Conservation (phyloP, 148 eudicot genomes). For the Bassia scoparia region DNA sequence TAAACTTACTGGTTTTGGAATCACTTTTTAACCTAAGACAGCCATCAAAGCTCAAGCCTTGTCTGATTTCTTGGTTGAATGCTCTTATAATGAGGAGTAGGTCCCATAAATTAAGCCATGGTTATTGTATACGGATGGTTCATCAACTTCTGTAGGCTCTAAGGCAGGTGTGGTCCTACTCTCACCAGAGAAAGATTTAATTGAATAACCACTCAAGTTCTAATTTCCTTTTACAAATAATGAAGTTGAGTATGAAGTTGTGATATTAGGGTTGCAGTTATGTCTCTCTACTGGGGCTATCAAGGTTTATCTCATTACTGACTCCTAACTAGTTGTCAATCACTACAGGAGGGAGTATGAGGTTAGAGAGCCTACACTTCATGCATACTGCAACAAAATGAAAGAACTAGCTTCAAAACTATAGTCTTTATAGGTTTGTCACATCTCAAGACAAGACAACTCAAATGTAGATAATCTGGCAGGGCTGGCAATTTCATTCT, state of each 20-base stretch:
- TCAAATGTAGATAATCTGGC: too few relatives aligned
- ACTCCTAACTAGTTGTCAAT: neutral
- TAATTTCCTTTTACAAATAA: neutral
- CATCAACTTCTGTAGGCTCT: neutral
- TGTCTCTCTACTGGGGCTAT: neutral
- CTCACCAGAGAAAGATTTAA: neutral
- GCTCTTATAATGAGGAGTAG: neutral
- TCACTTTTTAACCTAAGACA: neutral
- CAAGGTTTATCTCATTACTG: neutral
- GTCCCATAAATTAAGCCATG: neutral
- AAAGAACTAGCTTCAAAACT: too few relatives aligned
- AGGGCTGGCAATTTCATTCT: too few relatives aligned
- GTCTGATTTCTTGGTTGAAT: neutral
- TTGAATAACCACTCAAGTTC: neutral
- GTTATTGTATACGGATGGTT: neutral
- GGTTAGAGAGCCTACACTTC: too few relatives aligned
- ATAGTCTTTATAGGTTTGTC: too few relatives aligned
- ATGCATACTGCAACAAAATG: too few relatives aligned
- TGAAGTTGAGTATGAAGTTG: neutral
- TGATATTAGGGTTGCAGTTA: neutral
- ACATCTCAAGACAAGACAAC: too few relatives aligned
- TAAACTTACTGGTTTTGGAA: neutral
- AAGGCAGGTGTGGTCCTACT: neutral
- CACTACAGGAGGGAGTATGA: neutral
- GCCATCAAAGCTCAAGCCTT: neutral